phyloP scores from a whole-genome alignment of 2,329 filamentous ascomycete species.

The Cytospora paraplurivora region DNA sequence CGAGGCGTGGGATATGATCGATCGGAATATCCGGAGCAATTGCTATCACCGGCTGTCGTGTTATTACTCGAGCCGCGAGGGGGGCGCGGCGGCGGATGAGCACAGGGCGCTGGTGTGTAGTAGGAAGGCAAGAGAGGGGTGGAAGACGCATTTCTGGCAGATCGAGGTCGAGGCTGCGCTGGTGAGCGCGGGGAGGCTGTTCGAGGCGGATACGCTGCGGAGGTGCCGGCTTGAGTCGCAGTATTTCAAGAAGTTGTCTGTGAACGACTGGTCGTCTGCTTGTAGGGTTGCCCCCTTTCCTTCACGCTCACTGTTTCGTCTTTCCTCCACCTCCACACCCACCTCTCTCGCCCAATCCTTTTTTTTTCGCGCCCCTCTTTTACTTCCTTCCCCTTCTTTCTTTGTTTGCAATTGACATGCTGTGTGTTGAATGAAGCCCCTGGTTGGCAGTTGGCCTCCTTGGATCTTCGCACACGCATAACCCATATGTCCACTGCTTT shows the following conservation, averaged over 20 bases:
- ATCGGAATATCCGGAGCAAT: conserved; percentile 28
- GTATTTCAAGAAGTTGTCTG: conserved; percentile 26
- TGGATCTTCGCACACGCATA: no score
- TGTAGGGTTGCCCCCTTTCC: background rate
- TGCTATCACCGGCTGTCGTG: conserved; percentile 27
- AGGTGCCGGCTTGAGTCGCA: conserved; percentile 27
- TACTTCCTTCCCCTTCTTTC: background rate
- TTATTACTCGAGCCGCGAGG: conserved; percentile 8
- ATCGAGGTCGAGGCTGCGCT: conserved; percentile 25
- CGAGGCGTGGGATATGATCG: conserved; percentile 27
- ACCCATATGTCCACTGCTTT: background rate
- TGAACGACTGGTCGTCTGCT: conserved; percentile 17
- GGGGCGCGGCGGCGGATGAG: background rate
- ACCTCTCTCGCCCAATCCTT: no score
- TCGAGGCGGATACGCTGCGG: conserved; percentile 28
- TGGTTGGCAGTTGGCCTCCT: background rate
- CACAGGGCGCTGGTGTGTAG: background rate
- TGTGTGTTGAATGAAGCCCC: background rate
- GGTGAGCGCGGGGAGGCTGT: conserved; percentile 18
- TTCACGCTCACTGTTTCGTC: background rate
- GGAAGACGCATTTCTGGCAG: conserved; percentile 26
- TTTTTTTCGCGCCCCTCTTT: no score
- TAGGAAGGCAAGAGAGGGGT: conserved; percentile 25
- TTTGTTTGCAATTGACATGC: background rate
- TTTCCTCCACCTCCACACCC: no score